Percentiles rank a stretch among this genome's conserved stretches.
Conservation (phyloP, 352 stramenopile genomes). For the Phytopythium mirpurense region DNA sequence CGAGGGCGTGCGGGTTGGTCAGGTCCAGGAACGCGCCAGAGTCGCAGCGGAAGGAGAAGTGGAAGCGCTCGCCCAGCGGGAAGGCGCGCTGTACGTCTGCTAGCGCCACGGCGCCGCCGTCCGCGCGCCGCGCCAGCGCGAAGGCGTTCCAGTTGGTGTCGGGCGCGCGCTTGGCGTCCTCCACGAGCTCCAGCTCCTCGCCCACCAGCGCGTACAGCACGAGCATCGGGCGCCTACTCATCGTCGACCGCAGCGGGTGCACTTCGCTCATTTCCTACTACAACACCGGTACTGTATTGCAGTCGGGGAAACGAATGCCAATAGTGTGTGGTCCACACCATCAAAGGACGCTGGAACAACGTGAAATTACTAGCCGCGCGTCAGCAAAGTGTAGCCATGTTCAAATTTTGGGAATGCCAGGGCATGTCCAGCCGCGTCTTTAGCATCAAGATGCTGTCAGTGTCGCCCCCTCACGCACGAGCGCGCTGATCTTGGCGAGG, state of each 20-base stretch:
- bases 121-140: slow-evolving; percentile 19
- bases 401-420: too few species aligned
- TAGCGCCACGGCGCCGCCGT: slow-evolving; percentile 28
- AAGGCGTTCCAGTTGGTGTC: slow-evolving; percentile 81
- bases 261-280: slow-evolving; percentile 17
- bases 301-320: too few species aligned
- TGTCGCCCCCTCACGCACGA: slow-evolving; percentile 23
- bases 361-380: too few species aligned
- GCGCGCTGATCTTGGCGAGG: slow-evolving; percentile 21
- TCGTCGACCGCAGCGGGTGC: slow-evolving; percentile 15
- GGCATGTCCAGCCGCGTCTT: too few species aligned
- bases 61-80: slow-evolving; percentile 55
- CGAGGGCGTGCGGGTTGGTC: slow-evolving; percentile 54
- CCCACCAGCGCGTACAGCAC: slow-evolving; percentile 71
- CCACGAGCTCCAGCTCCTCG: slow-evolving; percentile 44
- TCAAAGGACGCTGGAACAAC: too few species aligned
- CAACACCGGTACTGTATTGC: too few species aligned
- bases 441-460: too few species aligned
- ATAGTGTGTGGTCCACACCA: too few species aligned
- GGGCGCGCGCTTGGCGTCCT: slow-evolving; percentile 34
- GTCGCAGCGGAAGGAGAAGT: slow-evolving; percentile 77
- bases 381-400: background rate
- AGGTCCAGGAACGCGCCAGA: slow-evolving; percentile 64
- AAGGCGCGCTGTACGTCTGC: slow-evolving; percentile 63
- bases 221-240: slow-evolving; percentile 27